These are phyloP conservation scores for Durotheca rogersii DNA, from an alignment of 495 filamentous ascomycete species.

Conservation along the genomic window DNA sequence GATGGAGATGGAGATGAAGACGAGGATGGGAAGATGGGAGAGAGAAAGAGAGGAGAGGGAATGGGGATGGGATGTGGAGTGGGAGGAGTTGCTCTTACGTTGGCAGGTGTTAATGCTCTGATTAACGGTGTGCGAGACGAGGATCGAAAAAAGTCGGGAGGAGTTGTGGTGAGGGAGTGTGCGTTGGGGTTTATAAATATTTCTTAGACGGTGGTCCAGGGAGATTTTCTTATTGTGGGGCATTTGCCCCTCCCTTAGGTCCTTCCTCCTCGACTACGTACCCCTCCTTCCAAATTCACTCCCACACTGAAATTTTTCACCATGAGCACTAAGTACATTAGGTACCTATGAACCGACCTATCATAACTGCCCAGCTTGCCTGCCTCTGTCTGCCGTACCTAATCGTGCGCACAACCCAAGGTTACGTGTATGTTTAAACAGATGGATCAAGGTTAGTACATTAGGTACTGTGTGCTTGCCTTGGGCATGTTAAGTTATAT, in stretches of 20 bases:
- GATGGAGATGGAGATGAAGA: neutral
- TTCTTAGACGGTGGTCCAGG: constrained; percentile 25
- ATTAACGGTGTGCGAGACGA: constrained; percentile 37
- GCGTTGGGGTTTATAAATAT: constrained; percentile 37
- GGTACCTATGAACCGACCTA: too few relatives aligned
- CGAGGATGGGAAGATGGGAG: neutral
- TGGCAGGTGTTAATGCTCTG: constrained; percentile 36
- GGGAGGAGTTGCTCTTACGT: constrained; percentile 17
- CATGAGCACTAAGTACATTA: too few relatives aligned
- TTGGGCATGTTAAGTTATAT: too few relatives aligned
- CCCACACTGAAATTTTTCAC: constrained; percentile 29
- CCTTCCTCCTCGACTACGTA: constrained; percentile 23
- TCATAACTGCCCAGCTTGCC: too few relatives aligned
- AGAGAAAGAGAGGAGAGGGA: neutral
- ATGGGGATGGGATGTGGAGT: neutral
- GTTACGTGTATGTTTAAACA: too few relatives aligned
- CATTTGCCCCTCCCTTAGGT: constrained; percentile 32
- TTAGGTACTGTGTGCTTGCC: too few relatives aligned
- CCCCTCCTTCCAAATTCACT: constrained; percentile 38
- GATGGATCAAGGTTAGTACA: too few relatives aligned
- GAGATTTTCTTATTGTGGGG: constrained; percentile 36
- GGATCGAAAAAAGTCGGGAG: constrained; percentile 33
- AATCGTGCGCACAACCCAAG: too few relatives aligned
- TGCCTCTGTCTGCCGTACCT: too few relatives aligned
- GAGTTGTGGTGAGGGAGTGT: constrained; percentile 20